Percentiles rank a stretch among this genome's conserved stretches.
Evolutionary conservation across 1,284 basidiomycete genomes (phyloP).

Genomic region (Clitocybe nebularis): DNA sequence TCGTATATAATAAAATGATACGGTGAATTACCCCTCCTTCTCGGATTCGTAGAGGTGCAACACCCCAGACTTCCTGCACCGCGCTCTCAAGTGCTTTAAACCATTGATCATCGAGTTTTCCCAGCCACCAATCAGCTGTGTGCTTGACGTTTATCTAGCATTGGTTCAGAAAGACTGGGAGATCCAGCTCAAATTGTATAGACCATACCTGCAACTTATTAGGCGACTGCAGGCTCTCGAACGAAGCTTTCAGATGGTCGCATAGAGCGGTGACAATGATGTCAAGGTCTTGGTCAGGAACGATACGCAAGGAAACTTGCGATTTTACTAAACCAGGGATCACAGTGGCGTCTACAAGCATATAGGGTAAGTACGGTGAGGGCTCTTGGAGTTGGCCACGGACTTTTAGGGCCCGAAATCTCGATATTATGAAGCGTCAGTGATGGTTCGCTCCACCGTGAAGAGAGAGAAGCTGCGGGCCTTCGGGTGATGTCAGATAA

Average conservation of each 20-base stretch:
- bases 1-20: slow-evolving; percentile 9
- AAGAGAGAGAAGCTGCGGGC: slow-evolving; percentile 61
- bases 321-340: slow-evolving; percentile 82
- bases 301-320: slow-evolving; percentile 85
- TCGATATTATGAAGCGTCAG: slow-evolving; percentile 70
- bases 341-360: slow-evolving; percentile 68
- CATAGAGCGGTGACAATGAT: slow-evolving; percentile 63
- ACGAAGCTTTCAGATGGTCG: slow-evolving; percentile 57
- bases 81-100: slow-evolving; percentile 81
- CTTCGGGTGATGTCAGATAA: slow-evolving; percentile 67
- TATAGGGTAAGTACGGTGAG: neutral
- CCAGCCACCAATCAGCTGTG: slow-evolving; percentile 95
- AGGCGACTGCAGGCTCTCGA: slow-evolving; percentile 59
- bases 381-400: slow-evolving; percentile 19
- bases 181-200: neutral
- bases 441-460: slow-evolving; percentile 78
- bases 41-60: slow-evolving; percentile 81
- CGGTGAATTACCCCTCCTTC: slow-evolving; percentile 81
- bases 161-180: neutral
- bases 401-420: slow-evolving; percentile 74
- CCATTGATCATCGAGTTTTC: slow-evolving; percentile 78
- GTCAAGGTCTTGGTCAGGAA: slow-evolving; percentile 88
- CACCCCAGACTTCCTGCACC: slow-evolving; percentile 82
- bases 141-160: slow-evolving; percentile 74
- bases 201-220: slow-evolving; percentile 65